Evolutionary conservation across 495 filamentous ascomycete species (phyloP), one percentile per base, ranked within the genome.

Genomic region (Lepidopterella palustris): DNA sequence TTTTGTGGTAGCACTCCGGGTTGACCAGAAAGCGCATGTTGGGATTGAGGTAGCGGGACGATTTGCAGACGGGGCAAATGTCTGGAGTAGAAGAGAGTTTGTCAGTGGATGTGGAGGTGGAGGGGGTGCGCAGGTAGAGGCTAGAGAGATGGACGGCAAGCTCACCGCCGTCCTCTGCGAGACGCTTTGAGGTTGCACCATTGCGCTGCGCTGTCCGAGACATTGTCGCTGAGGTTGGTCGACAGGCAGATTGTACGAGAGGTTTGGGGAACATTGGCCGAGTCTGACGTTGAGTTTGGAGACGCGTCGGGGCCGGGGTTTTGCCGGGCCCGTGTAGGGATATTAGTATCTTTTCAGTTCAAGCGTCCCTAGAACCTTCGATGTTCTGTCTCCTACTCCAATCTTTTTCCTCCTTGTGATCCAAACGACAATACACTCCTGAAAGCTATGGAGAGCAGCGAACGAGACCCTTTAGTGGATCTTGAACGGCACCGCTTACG

Each of bases 1-100:
- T 96, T 61, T 88, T 89, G 81, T 99, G 93, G 79, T 97, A 99
- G 81, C 93, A 99, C 77, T 95, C 89, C 18, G 92, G 88, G 73
- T 97, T 96, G 73, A 97, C 89, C 62, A 95, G 87, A 75, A 99
- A 96, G 53, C 82, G 79, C 83, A 99, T 91, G 75, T 89, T 84
- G 23, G 84, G 85, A 77, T 96, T 97, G 69, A 97, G 84, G 78
- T 97, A 97, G 57, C 89, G 88, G 57, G 87, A 87, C 55, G 89
- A 91, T 74, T 95, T 96, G 86, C 93, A 99, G 66, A 97, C 87
- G 45, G 92, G 95, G 76, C 93, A 99, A 70, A 90, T 87, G 73
- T 97, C 90, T 86, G 62, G n/a, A n/a, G n/a, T n/a, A n/a, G n/a
- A n/a, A n/a, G n/a, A 57, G 58, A 59, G 48, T 23, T 53, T 29